Percentiles rank a stretch among this genome's conserved stretches.
These are phyloP conservation scores for Scheffersomyces stambukii DNA, from an alignment of 1,139 yeast genomes.

Conservation along the genomic window DNA sequence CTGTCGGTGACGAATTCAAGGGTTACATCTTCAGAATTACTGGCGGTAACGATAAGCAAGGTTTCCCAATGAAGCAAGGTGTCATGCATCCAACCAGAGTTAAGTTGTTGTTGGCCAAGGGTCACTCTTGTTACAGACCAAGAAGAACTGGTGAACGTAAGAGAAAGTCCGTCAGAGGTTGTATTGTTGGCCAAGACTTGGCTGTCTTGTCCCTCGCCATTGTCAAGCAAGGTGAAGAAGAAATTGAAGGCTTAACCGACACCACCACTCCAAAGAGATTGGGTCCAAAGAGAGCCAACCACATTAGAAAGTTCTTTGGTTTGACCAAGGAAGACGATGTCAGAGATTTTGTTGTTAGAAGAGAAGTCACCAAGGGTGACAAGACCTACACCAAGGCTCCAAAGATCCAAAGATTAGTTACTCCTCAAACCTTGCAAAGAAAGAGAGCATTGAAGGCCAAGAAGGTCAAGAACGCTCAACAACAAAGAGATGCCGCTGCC, in stretches of 20 bases:
- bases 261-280: constrained; percentile 95
- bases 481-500: constrained; percentile 99
- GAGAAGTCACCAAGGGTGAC: constrained; percentile 97
- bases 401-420: constrained; percentile 98
- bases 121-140: constrained; percentile 99
- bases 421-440: constrained; percentile 99
- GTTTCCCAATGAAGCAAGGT: constrained; percentile 99
- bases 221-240: constrained; percentile 96
- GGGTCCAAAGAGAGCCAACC: constrained; percentile 99
- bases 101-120: constrained; percentile 88
- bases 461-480: constrained; percentile 96
- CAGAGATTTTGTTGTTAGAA: constrained; percentile 93
- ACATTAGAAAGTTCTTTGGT: constrained; percentile 99
- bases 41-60: constrained; percentile 99
- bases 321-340: constrained; percentile 97
- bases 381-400: constrained; percentile 99
- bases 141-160: constrained; percentile 99
- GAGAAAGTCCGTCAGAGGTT: constrained; percentile 99
- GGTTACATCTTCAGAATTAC: constrained; percentile 98
- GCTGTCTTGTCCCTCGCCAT: constrained; percentile 91
- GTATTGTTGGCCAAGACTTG: constrained; percentile 96
- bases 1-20: constrained; percentile 97
- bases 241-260: constrained; percentile 95
- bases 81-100: constrained; percentile 99
- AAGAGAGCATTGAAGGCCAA: constrained; percentile 95